Conservation (phyloP, 192 early-diverging fungal genomes). For the Coemansia sp. region DNA sequence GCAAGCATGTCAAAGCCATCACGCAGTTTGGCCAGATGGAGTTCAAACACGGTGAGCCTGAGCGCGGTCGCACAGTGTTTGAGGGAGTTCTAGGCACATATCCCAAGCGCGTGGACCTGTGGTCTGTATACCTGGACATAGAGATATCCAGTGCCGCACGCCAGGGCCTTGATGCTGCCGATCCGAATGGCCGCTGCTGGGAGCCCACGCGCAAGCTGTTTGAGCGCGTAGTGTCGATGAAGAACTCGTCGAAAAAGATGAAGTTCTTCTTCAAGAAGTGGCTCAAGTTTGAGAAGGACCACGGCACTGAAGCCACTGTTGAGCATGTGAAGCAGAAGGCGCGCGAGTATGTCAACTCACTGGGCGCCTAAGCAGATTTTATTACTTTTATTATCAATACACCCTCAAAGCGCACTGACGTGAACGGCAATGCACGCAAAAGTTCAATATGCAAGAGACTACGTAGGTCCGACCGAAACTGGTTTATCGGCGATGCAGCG, state of each 20-base stretch:
- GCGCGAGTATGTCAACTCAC: conserved; percentile 72
- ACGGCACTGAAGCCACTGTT: conserved; percentile 74
- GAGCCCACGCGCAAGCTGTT: conserved; percentile 68
- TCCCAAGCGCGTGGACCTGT: conserved; percentile 92
- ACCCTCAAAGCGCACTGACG: not conserved
- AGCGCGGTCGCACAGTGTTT: conserved; percentile 96
- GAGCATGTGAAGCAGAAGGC: conserved; percentile 89
- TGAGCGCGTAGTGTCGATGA: conserved; percentile 84
- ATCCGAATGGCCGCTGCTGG: conserved; percentile 30
- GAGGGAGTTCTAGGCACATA: conserved; percentile 92
- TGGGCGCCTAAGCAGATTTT: conserved; percentile 18
- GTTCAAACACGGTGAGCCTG: conserved; percentile 95
- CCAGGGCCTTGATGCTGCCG: conserved; percentile 23
- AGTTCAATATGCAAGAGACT: not conserved
- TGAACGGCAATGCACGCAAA: no score
- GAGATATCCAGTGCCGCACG: conserved; percentile 66
- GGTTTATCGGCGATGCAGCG: not conserved
- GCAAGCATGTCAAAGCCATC: conserved; percentile 93
- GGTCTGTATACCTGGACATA: conserved; percentile 98
- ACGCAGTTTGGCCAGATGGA: conserved; percentile 96
- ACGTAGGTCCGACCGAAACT: not conserved
- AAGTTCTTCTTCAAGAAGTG: conserved; percentile 99
- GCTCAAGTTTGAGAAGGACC: conserved; percentile 90
- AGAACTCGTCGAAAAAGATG: conserved; percentile 96
- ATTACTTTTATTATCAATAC: not conserved